A percentile compares a stretch with the other conserved stretches of the same genome.
Conservation (phyloP, 2,329 filamentous ascomycete species). For the Fusarium scirpi region DNA sequence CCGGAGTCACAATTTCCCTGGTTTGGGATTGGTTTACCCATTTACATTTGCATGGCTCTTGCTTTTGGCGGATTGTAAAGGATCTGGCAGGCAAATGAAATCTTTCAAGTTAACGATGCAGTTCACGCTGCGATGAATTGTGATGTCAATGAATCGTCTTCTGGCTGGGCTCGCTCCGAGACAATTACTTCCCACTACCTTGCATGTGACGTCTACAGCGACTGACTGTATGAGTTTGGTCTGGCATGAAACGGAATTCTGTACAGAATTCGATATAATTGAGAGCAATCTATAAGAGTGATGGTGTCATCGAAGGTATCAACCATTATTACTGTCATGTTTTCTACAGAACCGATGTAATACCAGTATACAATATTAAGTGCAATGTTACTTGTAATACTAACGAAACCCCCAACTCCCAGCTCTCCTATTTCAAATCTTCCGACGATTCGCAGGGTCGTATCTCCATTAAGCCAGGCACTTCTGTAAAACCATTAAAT, state of each 20-base stretch:
- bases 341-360: not conserved
- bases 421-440: constrained; percentile 2
- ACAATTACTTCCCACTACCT: not conserved
- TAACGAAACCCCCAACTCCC: constrained; percentile 2
- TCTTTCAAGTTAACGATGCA: constrained; percentile 56
- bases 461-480: not conserved
- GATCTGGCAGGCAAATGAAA: constrained; percentile 66
- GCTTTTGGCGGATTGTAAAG: constrained; percentile 63
- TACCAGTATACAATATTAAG: not conserved
- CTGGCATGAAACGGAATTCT: not conserved
- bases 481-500: not conserved
- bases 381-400: not conserved
- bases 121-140: constrained; percentile 37
- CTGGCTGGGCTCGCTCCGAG: constrained; percentile 34
- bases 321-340: not conserved
- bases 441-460: not conserved
- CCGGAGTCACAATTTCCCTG: constrained; percentile 56
- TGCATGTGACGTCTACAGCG: constrained; percentile 2
- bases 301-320: not conserved
- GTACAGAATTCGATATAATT: not conserved
- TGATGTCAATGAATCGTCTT: constrained; percentile 45
- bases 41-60: constrained; percentile 65
- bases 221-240: not conserved
- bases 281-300: not conserved
- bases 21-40: constrained; percentile 57